Percentiles rank a stretch among this genome's conserved stretches.
These are phyloP conservation scores for Aspergillus sojae DNA, from an alignment of 2,329 filamentous ascomycete genomes.

Conservation along the genomic window DNA sequence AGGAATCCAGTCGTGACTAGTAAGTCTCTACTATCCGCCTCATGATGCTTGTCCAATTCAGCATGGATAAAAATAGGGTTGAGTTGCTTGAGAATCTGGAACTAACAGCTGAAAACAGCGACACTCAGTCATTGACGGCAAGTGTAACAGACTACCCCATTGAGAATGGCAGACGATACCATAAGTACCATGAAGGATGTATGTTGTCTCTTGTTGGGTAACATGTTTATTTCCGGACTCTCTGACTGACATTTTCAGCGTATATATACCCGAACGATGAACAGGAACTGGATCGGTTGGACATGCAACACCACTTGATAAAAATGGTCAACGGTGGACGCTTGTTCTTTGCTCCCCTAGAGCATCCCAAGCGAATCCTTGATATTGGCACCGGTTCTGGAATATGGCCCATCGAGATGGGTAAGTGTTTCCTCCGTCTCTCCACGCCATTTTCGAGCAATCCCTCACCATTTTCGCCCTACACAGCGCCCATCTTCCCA, in stretches of 20 bases:
- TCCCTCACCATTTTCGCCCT: slow-evolving; percentile 9
- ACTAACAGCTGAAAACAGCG: slow-evolving; percentile 26
- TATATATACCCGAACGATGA: slow-evolving; percentile 57
- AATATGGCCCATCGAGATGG: slow-evolving; percentile 71
- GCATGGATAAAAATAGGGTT: not conserved
- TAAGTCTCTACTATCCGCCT: slow-evolving; percentile 20
- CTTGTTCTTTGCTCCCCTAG: slow-evolving; percentile 52
- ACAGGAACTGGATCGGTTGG: slow-evolving; percentile 57
- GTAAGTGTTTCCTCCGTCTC: slow-evolving; percentile 31
- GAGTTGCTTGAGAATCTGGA: not conserved
- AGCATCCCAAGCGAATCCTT: slow-evolving; percentile 52
- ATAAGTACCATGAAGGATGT: slow-evolving; percentile 49
- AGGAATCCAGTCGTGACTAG: slow-evolving; percentile 30
- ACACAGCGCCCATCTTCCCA: slow-evolving; percentile 52
- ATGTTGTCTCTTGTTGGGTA: slow-evolving; percentile 19
- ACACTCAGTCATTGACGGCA: slow-evolving; percentile 46
- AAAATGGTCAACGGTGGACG: slow-evolving; percentile 49
- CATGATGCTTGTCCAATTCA: not conserved
- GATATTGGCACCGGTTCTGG: slow-evolving; percentile 65
- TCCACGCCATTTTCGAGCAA: not conserved
- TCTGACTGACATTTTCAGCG: slow-evolving; percentile 29
- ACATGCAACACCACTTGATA: slow-evolving; percentile 59
- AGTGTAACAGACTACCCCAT: slow-evolving; percentile 48
- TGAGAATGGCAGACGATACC: slow-evolving; percentile 47
- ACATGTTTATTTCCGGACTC: not conserved